These are phyloP conservation scores for Triticum dicoccoides DNA, from an alignment of 176 grass and related monocot genomes.

Conservation along the genomic window DNA sequence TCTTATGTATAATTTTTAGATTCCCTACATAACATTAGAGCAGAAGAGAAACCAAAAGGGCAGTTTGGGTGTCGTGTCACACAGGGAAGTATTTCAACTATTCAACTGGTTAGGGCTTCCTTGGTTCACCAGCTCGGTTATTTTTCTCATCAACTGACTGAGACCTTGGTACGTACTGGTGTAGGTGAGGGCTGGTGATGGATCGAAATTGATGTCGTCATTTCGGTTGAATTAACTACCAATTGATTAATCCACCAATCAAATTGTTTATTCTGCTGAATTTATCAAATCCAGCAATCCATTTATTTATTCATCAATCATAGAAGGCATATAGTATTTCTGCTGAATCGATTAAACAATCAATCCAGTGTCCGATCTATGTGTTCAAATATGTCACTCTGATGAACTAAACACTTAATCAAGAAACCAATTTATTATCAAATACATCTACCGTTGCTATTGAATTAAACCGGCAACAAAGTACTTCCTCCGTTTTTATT, in stretches of 20 bases:
- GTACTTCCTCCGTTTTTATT: too few relatives aligned
- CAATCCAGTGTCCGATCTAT: neutral
- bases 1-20: neutral
- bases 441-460: too few relatives aligned
- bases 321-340: too few relatives aligned
- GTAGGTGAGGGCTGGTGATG: neutral
- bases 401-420: neutral
- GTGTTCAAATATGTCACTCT: neutral
- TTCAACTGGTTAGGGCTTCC: neutral
- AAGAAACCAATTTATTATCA: neutral
- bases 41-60: neutral
- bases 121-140: neutral
- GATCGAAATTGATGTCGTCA: neutral
- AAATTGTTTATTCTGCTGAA: neutral
- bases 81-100: neutral
- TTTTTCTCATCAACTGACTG: neutral
- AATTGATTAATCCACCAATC: neutral
- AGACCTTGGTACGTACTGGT: neutral
- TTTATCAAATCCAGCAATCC: neutral
- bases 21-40: neutral
- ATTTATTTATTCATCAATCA: too few relatives aligned
- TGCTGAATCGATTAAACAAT: neutral
- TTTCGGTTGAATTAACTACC: neutral
- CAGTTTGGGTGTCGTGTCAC: neutral
- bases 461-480: too few relatives aligned